These are phyloP conservation scores for Nemania abortiva DNA, from an alignment of 2,329 filamentous ascomycete genomes.

Conservation along the genomic window DNA sequence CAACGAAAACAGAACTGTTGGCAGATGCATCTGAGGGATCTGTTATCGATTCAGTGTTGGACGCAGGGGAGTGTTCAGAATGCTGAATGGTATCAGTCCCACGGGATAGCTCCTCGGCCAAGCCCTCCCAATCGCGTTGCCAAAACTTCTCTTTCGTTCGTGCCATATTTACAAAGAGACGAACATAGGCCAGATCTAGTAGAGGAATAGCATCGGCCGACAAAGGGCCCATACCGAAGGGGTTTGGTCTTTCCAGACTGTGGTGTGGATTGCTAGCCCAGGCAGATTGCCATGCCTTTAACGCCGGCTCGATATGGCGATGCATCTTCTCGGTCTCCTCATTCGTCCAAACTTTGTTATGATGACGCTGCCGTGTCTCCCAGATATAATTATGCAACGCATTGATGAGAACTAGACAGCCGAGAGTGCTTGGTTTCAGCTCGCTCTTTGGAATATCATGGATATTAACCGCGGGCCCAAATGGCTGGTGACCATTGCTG, in stretches of 20 bases:
- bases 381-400: conserved; percentile 98
- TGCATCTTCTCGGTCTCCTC: conserved; percentile 97
- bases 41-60: conserved; percentile 61
- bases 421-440: conserved; percentile 87
- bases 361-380: conserved; percentile 93
- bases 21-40: conserved; percentile 63
- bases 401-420: conserved; percentile 91
- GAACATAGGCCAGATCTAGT: conserved; percentile 90
- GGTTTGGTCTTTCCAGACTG: conserved; percentile 85
- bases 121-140: conserved; percentile 91
- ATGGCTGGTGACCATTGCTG: conserved; percentile 57
- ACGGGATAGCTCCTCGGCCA: conserved; percentile 86
- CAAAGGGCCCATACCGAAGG: conserved; percentile 82
- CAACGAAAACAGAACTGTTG: conserved; percentile 61
- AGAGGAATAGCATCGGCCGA: conserved; percentile 92
- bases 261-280: conserved; percentile 91
- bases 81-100: conserved; percentile 82
- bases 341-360: conserved; percentile 88
- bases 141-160: conserved; percentile 93
- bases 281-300: conserved; percentile 93
- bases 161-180: conserved; percentile 92
- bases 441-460: conserved; percentile 70
- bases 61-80: conserved; percentile 71
- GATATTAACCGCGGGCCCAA: conserved; percentile 59
- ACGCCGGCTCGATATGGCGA: conserved; percentile 89